Evolutionary conservation across 1,139 yeast genomes (phyloP), one percentile per base, ranked within the genome.

Genomic region (Tardiomyces digboiensis): DNA sequence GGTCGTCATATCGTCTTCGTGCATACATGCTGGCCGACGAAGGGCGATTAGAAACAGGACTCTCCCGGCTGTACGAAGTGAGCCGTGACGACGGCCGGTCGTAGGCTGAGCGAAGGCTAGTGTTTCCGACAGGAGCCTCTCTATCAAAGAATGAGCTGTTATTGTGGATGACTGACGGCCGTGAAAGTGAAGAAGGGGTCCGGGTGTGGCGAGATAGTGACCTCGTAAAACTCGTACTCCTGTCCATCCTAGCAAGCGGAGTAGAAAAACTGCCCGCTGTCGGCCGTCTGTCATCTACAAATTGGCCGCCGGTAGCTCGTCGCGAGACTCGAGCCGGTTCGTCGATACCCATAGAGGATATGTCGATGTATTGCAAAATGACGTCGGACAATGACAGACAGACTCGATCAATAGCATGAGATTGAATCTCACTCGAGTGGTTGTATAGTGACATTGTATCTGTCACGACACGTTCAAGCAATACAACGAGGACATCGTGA

Each of bases 341-440:
- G n/a, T 5, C 33, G 12, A 8, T 8, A 5, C 33, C 33, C 10
- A 16, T 26, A 4, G 33, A n/a, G n/a, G n/a, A n/a, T 16, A 26
- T 23, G 10, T 49, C 46, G 21, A 49, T 21, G 16, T 39, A 48
- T 36, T 55, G 56, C 12, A 51, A 38, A 19, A 58, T 45, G 42
- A 50, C 57, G 29, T 57, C 60, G 8, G 59, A 49, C 39, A 58
- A 45, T 7, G 61, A 57, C 8, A 58, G 46, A 37, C 59, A 56
- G 7, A 52, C 52, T 36, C 52, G 46, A 45, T 56, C 60, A 8
- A 55, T 47, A 16, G 52, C 39, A 20, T 46, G 49, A 7, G 42
- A 21, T 23, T 46, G 49, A 10, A 40, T 41, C 23, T 38, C 23
- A 14, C 40, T 38, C 16, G 40, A 23, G n/a, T 40, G 44, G 39